Evolutionary conservation across 352 stramenopile genomes (phyloP), one percentile per base, ranked within the genome.

Genomic region (Pythium diclinum): DNA sequence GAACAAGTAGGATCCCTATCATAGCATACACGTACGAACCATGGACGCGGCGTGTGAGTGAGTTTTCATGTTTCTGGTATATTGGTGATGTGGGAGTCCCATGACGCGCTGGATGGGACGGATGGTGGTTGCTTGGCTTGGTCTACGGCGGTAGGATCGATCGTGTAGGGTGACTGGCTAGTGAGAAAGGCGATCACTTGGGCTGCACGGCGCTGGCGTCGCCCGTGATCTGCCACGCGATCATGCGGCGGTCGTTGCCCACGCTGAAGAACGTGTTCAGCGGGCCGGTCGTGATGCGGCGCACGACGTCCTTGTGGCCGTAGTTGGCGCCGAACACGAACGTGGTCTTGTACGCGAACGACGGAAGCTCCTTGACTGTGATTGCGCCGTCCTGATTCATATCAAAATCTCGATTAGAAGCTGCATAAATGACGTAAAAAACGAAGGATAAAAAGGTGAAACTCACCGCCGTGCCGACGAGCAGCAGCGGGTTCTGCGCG

Each of bases 161-260:
- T 51, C n/a, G n/a, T n/a, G 10, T 32, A 51, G 42, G 3, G 42
- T 49, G 42, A 6, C 36, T 42, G 36, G 13, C 4, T 42, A 17
- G 36, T 3, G 6, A 1, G 44, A 11, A 30, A 19, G 21, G 17
- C 7, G 44, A 30, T 71, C 75, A 86, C 71, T 82, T 89, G 68
- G 77, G 60, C 72, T 88, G 79, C 57, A 94, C 83, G 44, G 81
- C 76, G 30, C 69, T 76, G 4, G 74, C 79, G 49, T 94, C 85
- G 56, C 85, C 85, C 42, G 79, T 92, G 74, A 94, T 85, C 69
- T 94, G 85, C 85, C 85, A 94, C 40, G 85, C 85, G 71, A 94
- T 78, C 82, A 92, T 92, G 61, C 87, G 87, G 40, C 80, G 72
- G 67, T 94, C 85, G 58, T 89, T 92, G 60, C 81, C 77, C 36